Evolutionary conservation across 2,329 filamentous ascomycete species (phyloP).

Genomic region (Colletotrichum cereale): DNA sequence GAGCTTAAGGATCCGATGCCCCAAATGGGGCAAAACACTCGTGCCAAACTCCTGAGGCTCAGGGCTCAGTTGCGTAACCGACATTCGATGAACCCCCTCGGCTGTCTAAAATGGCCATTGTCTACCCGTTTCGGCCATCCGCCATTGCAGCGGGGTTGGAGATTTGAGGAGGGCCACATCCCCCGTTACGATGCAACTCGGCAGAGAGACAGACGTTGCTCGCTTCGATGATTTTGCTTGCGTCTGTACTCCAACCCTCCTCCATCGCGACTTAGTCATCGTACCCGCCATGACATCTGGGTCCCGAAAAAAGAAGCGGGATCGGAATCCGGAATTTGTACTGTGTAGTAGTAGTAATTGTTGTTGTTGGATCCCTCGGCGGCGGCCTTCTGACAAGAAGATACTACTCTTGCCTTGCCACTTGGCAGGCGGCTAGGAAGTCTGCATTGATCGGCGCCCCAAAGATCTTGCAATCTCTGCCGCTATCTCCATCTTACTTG

Average conservation of each 20-base stretch:
- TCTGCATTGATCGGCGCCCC: slow-evolving; percentile 7
- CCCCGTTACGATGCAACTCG: slow-evolving; percentile 28
- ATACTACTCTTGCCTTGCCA: neutral
- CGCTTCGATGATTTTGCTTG: slow-evolving; percentile 1
- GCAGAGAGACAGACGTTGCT: slow-evolving; percentile 4
- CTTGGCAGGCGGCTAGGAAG: neutral
- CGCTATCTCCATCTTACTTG: neutral
- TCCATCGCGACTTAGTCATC: neutral
- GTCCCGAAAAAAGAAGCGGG: slow-evolving; percentile 6
- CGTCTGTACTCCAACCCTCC: no score
- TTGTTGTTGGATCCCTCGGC: neutral
- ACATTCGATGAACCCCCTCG: slow-evolving; percentile 29
- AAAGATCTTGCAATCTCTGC: slow-evolving; percentile 11
- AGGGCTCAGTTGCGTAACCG: slow-evolving; percentile 14
- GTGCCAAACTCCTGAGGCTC: slow-evolving; percentile 2
- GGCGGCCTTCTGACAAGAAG: neutral
- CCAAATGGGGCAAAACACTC: neutral
- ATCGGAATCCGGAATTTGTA: neutral
- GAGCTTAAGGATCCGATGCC: neutral
- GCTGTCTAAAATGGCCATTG: neutral
- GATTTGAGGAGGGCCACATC: slow-evolving; percentile 26
- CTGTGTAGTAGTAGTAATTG: no score
- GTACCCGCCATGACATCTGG: slow-evolving; percentile 8
- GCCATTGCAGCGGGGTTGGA: slow-evolving; percentile 15
- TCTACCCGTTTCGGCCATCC: slow-evolving; percentile 4